Evolutionary conservation across 202 grass and related monocot genomes (phyloP).

Genomic region (Brachypodium distachyon): DNA sequence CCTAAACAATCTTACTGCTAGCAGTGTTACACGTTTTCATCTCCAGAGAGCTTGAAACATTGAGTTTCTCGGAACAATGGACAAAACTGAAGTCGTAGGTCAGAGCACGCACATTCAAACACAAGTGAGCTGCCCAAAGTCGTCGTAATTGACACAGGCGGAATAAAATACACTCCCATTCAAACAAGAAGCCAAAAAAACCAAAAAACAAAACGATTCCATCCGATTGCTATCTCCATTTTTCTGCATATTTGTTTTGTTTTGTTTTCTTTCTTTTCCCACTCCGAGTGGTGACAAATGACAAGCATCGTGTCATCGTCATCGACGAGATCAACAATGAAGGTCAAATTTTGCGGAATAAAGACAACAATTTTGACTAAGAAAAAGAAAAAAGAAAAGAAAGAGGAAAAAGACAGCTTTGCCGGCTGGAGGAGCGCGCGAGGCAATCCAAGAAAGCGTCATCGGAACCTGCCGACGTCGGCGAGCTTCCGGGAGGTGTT

Average conservation of each 20-base stretch:
- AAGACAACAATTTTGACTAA: background rate
- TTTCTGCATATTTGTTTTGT: too few relatives aligned
- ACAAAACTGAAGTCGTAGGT: conserved; percentile 22
- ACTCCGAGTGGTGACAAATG: background rate
- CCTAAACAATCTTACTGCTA: too few relatives aligned
- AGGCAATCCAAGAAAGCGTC: too few relatives aligned
- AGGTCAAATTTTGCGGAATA: background rate
- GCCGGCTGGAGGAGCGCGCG: background rate
- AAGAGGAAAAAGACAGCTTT: background rate
- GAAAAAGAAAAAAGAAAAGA: background rate
- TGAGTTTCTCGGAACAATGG: background rate
- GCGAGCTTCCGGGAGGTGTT: conserved; percentile 50
- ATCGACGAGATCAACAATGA: background rate
- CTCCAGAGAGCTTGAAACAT: too few relatives aligned
- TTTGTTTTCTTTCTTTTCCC: background rate
- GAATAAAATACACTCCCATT: background rate
- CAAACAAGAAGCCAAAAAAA: background rate
- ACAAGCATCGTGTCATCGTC: background rate
- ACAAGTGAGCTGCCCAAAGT: background rate
- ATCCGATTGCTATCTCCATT: too few relatives aligned
- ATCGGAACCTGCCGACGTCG: conserved; percentile 50
- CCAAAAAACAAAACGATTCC: background rate
- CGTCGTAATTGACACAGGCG: background rate
- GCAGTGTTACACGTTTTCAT: too few relatives aligned
- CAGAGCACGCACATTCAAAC: background rate